phyloP scores from a whole-genome alignment of 1,139 yeast species.

The Suhomyces ambrosiae region DNA sequence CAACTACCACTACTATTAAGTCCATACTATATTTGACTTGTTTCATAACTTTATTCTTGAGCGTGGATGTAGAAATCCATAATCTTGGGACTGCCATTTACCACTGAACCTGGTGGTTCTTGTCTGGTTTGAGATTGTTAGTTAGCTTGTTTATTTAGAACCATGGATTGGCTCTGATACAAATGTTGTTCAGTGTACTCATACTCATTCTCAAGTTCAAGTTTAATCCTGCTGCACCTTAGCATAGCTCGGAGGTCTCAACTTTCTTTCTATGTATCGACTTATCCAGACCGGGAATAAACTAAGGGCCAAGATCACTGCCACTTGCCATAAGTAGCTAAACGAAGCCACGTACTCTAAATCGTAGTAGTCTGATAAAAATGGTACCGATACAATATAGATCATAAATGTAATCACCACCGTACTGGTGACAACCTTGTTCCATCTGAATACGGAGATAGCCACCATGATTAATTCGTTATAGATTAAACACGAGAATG shows the following conservation, averaged over 20 bases:
- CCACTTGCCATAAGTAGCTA: conserved; percentile 69
- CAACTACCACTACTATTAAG: no score
- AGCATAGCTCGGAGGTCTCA: conserved; percentile 97
- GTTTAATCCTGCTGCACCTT: conserved; percentile 75
- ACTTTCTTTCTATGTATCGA: conserved; percentile 67
- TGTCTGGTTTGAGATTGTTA: no score
- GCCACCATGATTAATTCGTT: conserved; percentile 95
- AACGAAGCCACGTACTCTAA: conserved; percentile 60
- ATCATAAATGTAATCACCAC: conserved; percentile 69
- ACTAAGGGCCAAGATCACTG: conserved; percentile 66
- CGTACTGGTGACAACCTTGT: conserved; percentile 69
- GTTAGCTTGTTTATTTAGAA: no score
- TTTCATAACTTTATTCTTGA: no score
- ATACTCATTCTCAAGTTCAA: no score
- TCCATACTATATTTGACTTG: no score
- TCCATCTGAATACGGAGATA: conserved; percentile 90
- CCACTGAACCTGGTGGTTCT: no score
- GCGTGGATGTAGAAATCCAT: no score
- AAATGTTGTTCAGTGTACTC: no score
- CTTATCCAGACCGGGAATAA: conserved; percentile 89
- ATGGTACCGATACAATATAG: conserved; percentile 77
- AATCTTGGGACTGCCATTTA: no score
- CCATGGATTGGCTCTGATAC: no score
- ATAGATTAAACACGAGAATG: conserved; percentile 76
- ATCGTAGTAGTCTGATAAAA: conserved; percentile 82